phyloP scores from a whole-genome alignment of 2,329 filamentous ascomycete species.

The Ascomycota sp. region DNA sequence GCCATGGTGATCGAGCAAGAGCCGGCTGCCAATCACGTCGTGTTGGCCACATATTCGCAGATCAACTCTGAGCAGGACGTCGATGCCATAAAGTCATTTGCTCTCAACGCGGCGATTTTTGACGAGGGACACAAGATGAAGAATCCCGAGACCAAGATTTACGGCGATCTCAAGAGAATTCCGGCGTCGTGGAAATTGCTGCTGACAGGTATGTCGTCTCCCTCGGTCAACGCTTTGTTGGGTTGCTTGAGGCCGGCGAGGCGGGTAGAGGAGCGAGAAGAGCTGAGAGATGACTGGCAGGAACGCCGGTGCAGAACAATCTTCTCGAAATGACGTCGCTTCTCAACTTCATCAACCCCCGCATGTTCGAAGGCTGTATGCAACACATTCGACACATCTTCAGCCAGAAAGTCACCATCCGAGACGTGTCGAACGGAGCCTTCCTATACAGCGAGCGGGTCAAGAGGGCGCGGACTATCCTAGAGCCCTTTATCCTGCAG shows the following conservation, averaged over 20 bases:
- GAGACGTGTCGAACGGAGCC: conserved; percentile 56
- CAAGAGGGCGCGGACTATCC: conserved; percentile 65
- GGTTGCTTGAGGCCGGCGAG: too few relatives aligned
- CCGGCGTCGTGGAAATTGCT: conserved; percentile 65
- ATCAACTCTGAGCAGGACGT: conserved; percentile 28
- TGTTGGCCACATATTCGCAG: conserved; percentile 39
- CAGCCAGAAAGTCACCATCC: conserved; percentile 71
- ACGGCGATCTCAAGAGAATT: conserved; percentile 57
- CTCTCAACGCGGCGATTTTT: conserved; percentile 43
- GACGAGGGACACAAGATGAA: conserved; percentile 91
- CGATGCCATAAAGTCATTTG: conserved; percentile 23
- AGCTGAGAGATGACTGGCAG: conserved; percentile 22
- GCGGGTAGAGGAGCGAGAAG: too few relatives aligned
- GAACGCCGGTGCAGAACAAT: conserved; percentile 87
- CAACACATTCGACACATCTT: conserved; percentile 74
- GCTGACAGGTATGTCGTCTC: conserved; percentile 22
- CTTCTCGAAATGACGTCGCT: conserved; percentile 76
- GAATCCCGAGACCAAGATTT: conserved; percentile 63
- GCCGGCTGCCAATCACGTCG: conserved; percentile 39
- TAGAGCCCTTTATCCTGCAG: conserved; percentile 85
- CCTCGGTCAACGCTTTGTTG: too few relatives aligned
- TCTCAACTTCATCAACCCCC: conserved; percentile 80
- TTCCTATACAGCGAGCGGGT: conserved; percentile 76
- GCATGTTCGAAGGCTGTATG: conserved; percentile 54
- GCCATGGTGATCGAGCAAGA: conserved; percentile 42